Percentiles rank a stretch among this genome's conserved stretches.
Conservation (phyloP, 2,329 filamentous ascomycete genomes). For the Pseudogymnoascus sp. region DNA sequence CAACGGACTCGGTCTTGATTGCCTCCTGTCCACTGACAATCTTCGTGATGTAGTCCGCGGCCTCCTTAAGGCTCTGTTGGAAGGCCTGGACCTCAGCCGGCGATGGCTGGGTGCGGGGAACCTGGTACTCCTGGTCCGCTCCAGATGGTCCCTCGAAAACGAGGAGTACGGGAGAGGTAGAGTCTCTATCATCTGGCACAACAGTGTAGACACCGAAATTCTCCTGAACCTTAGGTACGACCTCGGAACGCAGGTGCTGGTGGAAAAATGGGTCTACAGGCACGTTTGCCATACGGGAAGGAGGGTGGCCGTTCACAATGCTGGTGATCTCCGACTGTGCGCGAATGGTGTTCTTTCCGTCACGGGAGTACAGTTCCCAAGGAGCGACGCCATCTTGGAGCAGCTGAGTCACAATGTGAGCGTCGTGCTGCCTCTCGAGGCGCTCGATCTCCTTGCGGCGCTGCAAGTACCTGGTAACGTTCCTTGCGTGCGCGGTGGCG, state of each 20-base stretch:
- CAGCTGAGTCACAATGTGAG: constrained; percentile 78
- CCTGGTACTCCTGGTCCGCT: constrained; percentile 39
- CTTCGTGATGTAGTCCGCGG: constrained; percentile 48
- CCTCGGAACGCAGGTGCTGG: constrained; percentile 57
- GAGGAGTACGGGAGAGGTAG: constrained; percentile 56
- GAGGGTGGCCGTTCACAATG: constrained; percentile 66
- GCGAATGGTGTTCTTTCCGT: constrained; percentile 73
- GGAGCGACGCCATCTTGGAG: constrained; percentile 61
- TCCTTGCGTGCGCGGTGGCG: constrained; percentile 69
- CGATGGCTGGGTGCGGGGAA: constrained; percentile 46
- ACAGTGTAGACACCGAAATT: constrained; percentile 67
- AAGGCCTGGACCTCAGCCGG: constrained; percentile 44
- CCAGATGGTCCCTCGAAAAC: constrained; percentile 63
- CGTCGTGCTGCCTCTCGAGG: constrained; percentile 69
- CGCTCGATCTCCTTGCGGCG: constrained; percentile 74
- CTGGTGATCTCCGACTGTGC: constrained; percentile 68
- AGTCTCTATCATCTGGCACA: constrained; percentile 56
- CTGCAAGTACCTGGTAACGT: constrained; percentile 80
- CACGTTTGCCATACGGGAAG: constrained; percentile 58
- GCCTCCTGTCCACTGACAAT: constrained; percentile 52
- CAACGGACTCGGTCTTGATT: constrained; percentile 42
- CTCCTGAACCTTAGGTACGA: constrained; percentile 55
- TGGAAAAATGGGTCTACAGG: constrained; percentile 74
- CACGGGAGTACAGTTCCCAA: constrained; percentile 83
- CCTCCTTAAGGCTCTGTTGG: constrained; percentile 46